Evolutionary conservation across 805 yeast species (phyloP).

Genomic region (Candida quercuum): DNA sequence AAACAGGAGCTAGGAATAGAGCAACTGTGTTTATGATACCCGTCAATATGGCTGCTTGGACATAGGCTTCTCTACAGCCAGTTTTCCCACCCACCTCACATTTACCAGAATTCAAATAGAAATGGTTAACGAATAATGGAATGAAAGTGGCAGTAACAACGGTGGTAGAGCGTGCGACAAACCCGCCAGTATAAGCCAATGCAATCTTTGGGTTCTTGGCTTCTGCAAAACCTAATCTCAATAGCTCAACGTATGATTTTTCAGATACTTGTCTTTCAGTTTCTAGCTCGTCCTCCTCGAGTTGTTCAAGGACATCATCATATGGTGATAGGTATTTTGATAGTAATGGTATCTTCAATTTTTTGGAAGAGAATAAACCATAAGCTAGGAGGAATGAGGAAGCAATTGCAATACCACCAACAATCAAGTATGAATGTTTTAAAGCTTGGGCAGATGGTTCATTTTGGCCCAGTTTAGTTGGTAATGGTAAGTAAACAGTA

Average conservation of each 20-base stretch:
- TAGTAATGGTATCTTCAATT: conserved; percentile 22
- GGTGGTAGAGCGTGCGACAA: conserved; percentile 59
- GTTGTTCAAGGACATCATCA: conserved; percentile 28
- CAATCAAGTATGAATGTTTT: conserved; percentile 41
- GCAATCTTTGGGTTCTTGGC: conserved; percentile 44
- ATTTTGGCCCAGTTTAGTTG: conserved; percentile 39
- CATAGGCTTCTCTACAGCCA: conserved; percentile 57
- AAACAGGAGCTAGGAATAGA: conserved; percentile 55
- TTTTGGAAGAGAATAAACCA: conserved; percentile 41
- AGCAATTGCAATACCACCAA: conserved; percentile 37
- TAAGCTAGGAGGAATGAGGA: conserved; percentile 34
- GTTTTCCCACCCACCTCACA: conserved; percentile 36
- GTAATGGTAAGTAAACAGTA: conserved; percentile 48
- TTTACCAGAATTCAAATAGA: conserved; percentile 43
- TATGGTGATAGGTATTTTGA: conserved; percentile 21
- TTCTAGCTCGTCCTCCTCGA: conserved; percentile 24
- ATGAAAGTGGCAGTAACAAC: conserved; percentile 54
- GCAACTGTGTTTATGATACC: conserved; percentile 61
- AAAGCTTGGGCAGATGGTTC: conserved; percentile 40
- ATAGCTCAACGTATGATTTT: conserved; percentile 32
- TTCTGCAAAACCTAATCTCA: conserved; percentile 42
- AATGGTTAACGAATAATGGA: conserved; percentile 57
- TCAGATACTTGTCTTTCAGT: conserved; percentile 6
- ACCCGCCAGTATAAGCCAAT: conserved; percentile 55
- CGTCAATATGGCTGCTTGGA: conserved; percentile 60